Evolutionary conservation across 306 rosid genomes (phyloP).

Genomic region (Quercus agrifolia): DNA sequence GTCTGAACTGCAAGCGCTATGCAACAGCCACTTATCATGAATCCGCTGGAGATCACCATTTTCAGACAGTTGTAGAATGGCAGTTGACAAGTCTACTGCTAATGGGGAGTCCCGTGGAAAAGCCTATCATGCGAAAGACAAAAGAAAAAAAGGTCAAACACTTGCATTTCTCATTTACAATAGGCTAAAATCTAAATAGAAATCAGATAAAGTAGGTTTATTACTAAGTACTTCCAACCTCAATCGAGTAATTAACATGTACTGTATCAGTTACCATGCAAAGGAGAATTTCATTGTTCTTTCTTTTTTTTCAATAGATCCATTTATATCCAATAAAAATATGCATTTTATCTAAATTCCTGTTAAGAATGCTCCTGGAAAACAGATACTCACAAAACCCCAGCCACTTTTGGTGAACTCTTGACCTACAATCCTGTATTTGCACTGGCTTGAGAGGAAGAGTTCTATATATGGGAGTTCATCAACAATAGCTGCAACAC

Average conservation of each 20-base stretch:
- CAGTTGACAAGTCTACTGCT: constrained; percentile 86
- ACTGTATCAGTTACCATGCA: background rate
- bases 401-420: constrained; percentile 98
- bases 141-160: background rate
- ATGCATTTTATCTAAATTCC: background rate
- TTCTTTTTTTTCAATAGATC: background rate
- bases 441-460: constrained; percentile 82
- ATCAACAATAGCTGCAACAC: constrained; percentile 91
- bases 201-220: too few species aligned
- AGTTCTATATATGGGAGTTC: constrained; percentile 71
- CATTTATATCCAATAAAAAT: background rate
- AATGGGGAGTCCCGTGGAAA: constrained; percentile 91
- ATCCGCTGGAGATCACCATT: constrained; percentile 93
- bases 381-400: constrained; percentile 84
- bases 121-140: constrained; percentile 43
- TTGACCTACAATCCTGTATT: constrained; percentile 77
- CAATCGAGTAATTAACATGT: background rate
- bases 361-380: constrained; percentile 6
- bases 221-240: background rate
- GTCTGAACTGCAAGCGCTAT: constrained; percentile 53
- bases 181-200: background rate
- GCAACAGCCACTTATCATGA: constrained; percentile 84
- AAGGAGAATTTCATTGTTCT: background rate
- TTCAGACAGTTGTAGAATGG: constrained; percentile 89
- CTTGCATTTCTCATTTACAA: background rate